Evolutionary conservation across 441 rosid species (phyloP), one percentile per base, ranked within the genome.

Genomic region (Pelargonium cotyledonis): DNA sequence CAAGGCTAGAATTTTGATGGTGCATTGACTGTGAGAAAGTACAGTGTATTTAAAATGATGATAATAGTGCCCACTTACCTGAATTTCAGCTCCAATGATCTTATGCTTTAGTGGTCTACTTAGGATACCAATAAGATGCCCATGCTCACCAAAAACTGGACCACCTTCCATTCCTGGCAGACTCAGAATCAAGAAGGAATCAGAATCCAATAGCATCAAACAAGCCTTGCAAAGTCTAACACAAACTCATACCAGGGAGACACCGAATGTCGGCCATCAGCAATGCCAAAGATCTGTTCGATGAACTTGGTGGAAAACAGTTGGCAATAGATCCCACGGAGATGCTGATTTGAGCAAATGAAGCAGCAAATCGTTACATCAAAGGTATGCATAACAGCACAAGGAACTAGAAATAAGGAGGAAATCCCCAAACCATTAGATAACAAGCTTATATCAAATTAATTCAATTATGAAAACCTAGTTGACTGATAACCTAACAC

Each of bases 221-320:
- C 35, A 18, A 74, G 70, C 40, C 40, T 76, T 23, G 67, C 70
- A 72, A 53, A 69, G 68, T 58, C 49, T 46, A 67, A 76, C 63
- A 71, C 71, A 78, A 65, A 75, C 67, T 69, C 87, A 65, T 72
- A 95, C 99, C 98, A 69, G 96, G 98, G 79, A 90, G 98, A 81
- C 97, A 89, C 21, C 93, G 88, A 76, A 92, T 85, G 80, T 92
- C 99, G 68, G 96, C 97, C 91, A 95, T 88, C 80, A 95, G 79
- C 82, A 58, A 58, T 19, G 29, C 63, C 63, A 90, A 82, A 35
- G 91, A 86, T 67, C 72, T 70, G 53, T 70, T 80, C 14, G 82
- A 46, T 65, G 91, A 89, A 72, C 80, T 77, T 69, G 90, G 86
- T 60, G 93, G 95, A 77, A 82, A 89, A 80, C 84, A 80, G 75